These are phyloP conservation scores for Colletotrichum tanaceti DNA, from an alignment of 2,329 filamentous ascomycete species.

Conservation along the genomic window DNA sequence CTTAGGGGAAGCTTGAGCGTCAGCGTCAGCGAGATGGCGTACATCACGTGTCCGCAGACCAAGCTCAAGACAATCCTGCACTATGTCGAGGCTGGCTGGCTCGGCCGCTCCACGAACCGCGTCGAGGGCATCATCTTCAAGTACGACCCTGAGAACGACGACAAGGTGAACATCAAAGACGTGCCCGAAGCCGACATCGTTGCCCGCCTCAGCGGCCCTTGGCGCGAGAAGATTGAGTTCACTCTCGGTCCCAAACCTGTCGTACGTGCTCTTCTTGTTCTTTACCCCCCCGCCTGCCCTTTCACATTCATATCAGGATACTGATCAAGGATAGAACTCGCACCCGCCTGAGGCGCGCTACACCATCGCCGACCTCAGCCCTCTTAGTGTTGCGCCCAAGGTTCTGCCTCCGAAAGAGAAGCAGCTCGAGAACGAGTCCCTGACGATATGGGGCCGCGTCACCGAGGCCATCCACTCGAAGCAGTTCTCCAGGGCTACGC, in stretches of 20 bases:
- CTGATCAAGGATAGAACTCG: constrained; percentile 49
- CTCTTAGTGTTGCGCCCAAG: constrained; percentile 83
- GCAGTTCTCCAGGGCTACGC: constrained; percentile 86
- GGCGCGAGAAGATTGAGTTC: constrained; percentile 78
- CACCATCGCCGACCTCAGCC: constrained; percentile 88
- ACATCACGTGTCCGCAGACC: constrained; percentile 89
- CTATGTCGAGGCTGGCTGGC: constrained; percentile 95
- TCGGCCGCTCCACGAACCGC: constrained; percentile 90
- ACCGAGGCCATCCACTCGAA: constrained; percentile 86
- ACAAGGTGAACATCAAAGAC: constrained; percentile 82
- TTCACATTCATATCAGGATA: constrained; percentile 22
- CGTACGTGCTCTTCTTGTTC: constrained; percentile 59
- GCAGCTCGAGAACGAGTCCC: constrained; percentile 90
- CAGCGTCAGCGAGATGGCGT: constrained; percentile 89
- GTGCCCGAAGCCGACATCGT: constrained; percentile 88
- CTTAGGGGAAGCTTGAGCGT: constrained; percentile 89
- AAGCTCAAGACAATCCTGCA: constrained; percentile 91
- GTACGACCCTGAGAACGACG: constrained; percentile 89
- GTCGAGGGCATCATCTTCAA: constrained; percentile 91
- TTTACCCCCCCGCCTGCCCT: not conserved
- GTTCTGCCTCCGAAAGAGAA: constrained; percentile 78
- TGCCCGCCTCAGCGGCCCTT: constrained; percentile 83
- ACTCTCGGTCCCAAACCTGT: constrained; percentile 69
- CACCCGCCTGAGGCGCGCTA: constrained; percentile 70
- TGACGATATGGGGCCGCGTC: constrained; percentile 87